Evolutionary conservation across 257 asterid species (phyloP).

Genomic region (Anisodus tanguticus): DNA sequence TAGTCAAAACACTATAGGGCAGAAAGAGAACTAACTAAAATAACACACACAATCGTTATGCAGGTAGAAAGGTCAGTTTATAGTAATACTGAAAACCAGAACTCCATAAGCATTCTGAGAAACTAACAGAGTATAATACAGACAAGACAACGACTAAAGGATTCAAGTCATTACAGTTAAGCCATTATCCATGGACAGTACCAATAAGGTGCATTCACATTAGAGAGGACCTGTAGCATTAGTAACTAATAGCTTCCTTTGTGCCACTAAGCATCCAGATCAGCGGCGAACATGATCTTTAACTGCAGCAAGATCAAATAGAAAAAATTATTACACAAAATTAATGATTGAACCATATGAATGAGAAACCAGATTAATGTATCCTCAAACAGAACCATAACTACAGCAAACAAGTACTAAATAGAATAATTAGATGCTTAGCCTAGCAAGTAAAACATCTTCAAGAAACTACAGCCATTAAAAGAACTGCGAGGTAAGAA

Average conservation of each 20-base stretch:
- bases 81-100: conserved; percentile 40
- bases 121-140: conserved; percentile 46
- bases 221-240: conserved; percentile 31
- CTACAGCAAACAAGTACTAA: neutral
- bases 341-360: neutral
- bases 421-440: neutral
- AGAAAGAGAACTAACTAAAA: neutral
- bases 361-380: neutral
- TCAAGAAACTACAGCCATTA: neutral
- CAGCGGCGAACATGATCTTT: too few species aligned
- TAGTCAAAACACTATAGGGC: neutral
- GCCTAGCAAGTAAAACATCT: neutral
- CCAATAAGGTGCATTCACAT: conserved; percentile 38
- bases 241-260: conserved; percentile 34
- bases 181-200: conserved; percentile 32
- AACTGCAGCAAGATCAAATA: conserved; percentile 35
- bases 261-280: conserved; percentile 38
- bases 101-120: conserved; percentile 42
- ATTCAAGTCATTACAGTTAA: conserved; percentile 29
- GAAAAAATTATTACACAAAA: neutral
- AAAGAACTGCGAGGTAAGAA: neutral
- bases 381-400: neutral
- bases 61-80: conserved; percentile 28
- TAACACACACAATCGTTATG: neutral
- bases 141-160: conserved; percentile 6